Conservation (phyloP, 2,329 filamentous ascomycete species). For the Fusarium poae region DNA sequence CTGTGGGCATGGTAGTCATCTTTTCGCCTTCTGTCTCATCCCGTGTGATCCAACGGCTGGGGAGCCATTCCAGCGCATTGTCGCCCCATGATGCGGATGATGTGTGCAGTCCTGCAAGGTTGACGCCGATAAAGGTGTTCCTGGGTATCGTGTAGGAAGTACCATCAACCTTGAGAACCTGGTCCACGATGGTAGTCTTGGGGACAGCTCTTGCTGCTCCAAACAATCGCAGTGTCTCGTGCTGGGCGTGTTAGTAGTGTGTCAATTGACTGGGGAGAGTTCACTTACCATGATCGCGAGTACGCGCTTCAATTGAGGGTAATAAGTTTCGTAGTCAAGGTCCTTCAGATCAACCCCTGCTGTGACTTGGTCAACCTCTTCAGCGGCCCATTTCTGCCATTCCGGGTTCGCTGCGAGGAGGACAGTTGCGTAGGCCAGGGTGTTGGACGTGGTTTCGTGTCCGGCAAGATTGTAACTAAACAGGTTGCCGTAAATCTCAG, state of each 20-base stretch:
- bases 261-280: rapidly evolving
- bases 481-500: constrained; percentile 63
- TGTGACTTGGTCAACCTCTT: constrained; percentile 51
- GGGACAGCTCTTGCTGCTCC: constrained; percentile 38
- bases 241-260: constrained; percentile 6
- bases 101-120: constrained; percentile 36
- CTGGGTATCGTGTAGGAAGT: constrained; percentile 33
- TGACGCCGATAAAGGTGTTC: constrained; percentile 39
- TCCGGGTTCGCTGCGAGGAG: constrained; percentile 60
- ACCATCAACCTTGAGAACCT: constrained; percentile 34
- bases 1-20: constrained; percentile 17
- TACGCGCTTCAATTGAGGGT: constrained; percentile 39
- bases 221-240: constrained; percentile 41
- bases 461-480: constrained; percentile 64
- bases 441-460: constrained; percentile 64
- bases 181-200: constrained; percentile 35
- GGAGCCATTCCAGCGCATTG: constrained; percentile 39
- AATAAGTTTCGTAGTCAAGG: constrained; percentile 40
- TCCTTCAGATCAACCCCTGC: constrained; percentile 23
- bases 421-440: constrained; percentile 57
- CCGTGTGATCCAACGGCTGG: constrained; percentile 39
- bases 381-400: constrained; percentile 60
- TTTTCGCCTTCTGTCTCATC: constrained; percentile 29
- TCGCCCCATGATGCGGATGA: constrained; percentile 38
- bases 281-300: constrained; percentile 38